These are phyloP conservation scores for Cladobotryum mycophilum DNA, from an alignment of 2,329 filamentous ascomycete genomes.

Conservation along the genomic window DNA sequence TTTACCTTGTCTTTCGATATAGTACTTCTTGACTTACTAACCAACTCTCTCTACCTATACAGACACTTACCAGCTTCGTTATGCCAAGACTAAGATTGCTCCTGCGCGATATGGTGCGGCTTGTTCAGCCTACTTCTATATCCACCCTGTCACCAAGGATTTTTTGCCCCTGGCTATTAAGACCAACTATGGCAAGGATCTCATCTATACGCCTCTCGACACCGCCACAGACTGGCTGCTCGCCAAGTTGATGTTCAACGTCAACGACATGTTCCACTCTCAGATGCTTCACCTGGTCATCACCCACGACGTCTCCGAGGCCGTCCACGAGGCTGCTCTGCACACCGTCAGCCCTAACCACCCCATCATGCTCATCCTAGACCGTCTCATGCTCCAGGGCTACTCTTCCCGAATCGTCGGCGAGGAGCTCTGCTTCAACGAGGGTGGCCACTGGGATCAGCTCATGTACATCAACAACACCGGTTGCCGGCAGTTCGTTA, in stretches of 20 bases:
- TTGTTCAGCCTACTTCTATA: conserved; percentile 42
- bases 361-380: conserved; percentile 35
- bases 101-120: conserved; percentile 31
- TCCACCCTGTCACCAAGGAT: conserved; percentile 31
- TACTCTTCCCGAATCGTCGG: conserved; percentile 16
- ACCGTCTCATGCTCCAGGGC: conserved; percentile 24
- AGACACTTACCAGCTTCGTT: conserved; percentile 28
- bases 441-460: conserved; percentile 23
- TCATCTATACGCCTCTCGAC: conserved; percentile 42
- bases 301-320: conserved; percentile 39
- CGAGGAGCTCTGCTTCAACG: conserved; percentile 19
- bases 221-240: conserved; percentile 40
- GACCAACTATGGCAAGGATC: conserved; percentile 32
- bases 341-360: conserved; percentile 40
- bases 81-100: conserved; percentile 14
- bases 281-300: conserved; percentile 38
- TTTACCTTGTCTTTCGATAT: no score
- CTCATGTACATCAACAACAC: conserved; percentile 26
- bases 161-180: conserved; percentile 44
- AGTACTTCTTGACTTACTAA: neutral
- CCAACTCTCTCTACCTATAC: neutral
- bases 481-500: conserved; percentile 23
- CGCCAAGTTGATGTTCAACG: conserved; percentile 44
- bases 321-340: conserved; percentile 38
- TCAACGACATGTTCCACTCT: conserved; percentile 40